A percentile compares a stretch with the other conserved stretches of the same genome.
Conservation (phyloP, 2,329 filamentous ascomycete species). For the Exserohilum rostratum region DNA sequence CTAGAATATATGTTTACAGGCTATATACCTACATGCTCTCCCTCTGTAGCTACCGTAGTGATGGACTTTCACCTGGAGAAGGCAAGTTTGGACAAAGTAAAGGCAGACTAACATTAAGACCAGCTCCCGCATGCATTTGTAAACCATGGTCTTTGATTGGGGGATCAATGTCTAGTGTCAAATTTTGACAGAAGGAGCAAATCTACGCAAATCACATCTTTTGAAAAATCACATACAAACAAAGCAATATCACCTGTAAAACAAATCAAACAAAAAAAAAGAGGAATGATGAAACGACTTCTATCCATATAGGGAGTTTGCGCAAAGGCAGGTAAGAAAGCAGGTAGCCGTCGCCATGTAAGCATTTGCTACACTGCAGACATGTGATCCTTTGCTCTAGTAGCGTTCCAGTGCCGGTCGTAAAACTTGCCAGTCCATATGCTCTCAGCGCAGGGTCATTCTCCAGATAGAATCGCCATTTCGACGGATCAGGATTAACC, state of each 20-base stretch:
- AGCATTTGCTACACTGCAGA: constrained; percentile 17
- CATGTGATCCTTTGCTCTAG: constrained; percentile 21
- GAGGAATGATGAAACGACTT: constrained; percentile 1
- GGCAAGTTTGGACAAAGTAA: too few species aligned
- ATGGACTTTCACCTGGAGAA: too few species aligned
- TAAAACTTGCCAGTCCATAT: constrained; percentile 17
- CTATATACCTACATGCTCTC: too few species aligned
- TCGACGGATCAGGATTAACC: not conserved
- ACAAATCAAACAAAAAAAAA: not conserved
- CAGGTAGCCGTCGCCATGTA: constrained; percentile 27
- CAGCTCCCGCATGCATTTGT: too few species aligned
- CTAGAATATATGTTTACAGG: too few species aligned
- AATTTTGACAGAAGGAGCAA: too few species aligned
- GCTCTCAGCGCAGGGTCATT: constrained; percentile 11
- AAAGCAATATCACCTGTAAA: not conserved
- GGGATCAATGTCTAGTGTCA: too few species aligned
- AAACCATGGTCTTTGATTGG: too few species aligned
- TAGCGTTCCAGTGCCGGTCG: constrained; percentile 28
- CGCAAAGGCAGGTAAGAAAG: constrained; percentile 30
- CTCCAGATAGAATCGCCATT: not conserved
- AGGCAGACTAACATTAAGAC: too few species aligned
- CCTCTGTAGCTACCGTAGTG: too few species aligned
- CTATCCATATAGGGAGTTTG: constrained; percentile 19
- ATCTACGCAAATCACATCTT: not conserved
- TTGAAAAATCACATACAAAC: too few species aligned